Evolutionary conservation across 164 flowering plant genomes (phyloP).

Genomic region (Chimonanthus salicifolius): DNA sequence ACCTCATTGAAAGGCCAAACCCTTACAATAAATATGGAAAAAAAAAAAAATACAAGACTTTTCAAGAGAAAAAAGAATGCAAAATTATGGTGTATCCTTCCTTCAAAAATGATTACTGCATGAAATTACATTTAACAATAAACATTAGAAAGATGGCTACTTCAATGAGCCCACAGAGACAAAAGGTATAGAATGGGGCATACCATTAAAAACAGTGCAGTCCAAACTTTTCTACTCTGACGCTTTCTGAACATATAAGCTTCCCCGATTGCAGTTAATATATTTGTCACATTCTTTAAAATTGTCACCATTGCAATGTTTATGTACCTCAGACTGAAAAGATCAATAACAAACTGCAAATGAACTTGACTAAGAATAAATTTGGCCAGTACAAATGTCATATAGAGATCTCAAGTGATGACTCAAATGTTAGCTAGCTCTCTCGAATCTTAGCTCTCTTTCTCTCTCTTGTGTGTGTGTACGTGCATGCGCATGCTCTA

Average conservation of each 20-base stretch:
- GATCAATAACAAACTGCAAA: background rate
- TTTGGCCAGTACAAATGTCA: background rate
- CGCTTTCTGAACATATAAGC: constrained; percentile 56
- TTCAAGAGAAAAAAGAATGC: background rate
- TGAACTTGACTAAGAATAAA: background rate
- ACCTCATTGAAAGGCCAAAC: background rate
- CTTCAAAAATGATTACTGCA: background rate
- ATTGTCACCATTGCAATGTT: constrained; percentile 91
- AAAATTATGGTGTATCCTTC: background rate
- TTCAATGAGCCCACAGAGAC: background rate
- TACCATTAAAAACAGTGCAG: constrained; percentile 84
- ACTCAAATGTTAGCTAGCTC: background rate
- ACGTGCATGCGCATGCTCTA: background rate
- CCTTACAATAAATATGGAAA: background rate
- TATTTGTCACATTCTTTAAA: constrained; percentile 80
- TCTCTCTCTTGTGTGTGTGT: too few species aligned
- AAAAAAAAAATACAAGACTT: too few species aligned
- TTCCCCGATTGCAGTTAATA: constrained; percentile 75
- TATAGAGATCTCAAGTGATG: background rate
- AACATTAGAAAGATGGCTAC: background rate
- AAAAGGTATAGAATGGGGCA: background rate
- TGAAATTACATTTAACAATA: background rate
- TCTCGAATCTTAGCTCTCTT: background rate
- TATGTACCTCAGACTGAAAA: constrained; percentile 69
- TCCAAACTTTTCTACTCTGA: constrained; percentile 78